Percentiles rank a stretch among this genome's conserved stretches.
phyloP scores from a whole-genome alignment of 176 grass and related monocot species.

The Phragmites australis region DNA sequence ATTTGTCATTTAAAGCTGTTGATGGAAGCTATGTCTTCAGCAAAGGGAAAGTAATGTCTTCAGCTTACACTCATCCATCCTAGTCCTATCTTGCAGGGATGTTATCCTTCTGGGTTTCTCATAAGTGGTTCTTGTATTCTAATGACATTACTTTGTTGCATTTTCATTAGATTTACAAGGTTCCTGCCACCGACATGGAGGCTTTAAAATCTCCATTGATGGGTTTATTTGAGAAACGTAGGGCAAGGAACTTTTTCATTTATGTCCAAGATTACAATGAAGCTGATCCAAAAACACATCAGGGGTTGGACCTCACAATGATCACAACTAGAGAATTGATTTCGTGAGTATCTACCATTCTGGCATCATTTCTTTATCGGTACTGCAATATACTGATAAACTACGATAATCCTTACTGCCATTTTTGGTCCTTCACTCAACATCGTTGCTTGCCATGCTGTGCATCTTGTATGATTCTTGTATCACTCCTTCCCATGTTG shows the following conservation, averaged over 20 bases:
- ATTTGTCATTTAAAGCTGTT: constrained; percentile 81
- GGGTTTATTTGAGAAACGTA: constrained; percentile 90
- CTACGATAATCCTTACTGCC: background rate
- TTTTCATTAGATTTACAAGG: constrained; percentile 77
- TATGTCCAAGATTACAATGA: constrained; percentile 91
- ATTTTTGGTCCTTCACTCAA: background rate
- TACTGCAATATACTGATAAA: background rate
- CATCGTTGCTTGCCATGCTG: background rate
- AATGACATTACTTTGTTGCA: constrained; percentile 13
- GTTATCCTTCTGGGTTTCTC: background rate
- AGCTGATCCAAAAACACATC: constrained; percentile 75
- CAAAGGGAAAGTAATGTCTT: constrained; percentile 71
- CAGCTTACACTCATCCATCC: background rate
- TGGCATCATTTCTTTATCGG: background rate
- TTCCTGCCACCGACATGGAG: constrained; percentile 87
- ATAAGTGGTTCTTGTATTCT: background rate
- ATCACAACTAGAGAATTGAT: constrained; percentile 80
- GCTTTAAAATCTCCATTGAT: constrained; percentile 84
- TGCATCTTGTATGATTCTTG: background rate
- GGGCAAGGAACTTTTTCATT: constrained; percentile 84
- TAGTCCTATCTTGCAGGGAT: constrained; percentile 24
- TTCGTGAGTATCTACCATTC: constrained; percentile 46
- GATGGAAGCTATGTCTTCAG: constrained; percentile 92
- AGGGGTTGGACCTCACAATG: constrained; percentile 82
- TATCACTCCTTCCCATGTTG: background rate